These are phyloP conservation scores for Datura wrightii DNA, from an alignment of 257 asterid species.

Conservation along the genomic window DNA sequence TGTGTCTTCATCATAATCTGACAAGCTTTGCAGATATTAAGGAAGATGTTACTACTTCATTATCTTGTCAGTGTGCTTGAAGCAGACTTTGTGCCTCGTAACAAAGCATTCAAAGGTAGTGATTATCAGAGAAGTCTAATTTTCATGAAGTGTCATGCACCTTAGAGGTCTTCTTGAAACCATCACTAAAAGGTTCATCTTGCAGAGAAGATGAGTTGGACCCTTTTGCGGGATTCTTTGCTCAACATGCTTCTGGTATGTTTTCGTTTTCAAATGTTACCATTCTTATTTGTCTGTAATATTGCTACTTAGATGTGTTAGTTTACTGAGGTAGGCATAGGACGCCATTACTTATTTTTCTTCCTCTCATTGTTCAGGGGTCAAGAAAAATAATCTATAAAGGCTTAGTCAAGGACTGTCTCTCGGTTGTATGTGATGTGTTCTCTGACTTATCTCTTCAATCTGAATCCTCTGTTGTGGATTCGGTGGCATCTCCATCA, in stretches of 20 bases:
- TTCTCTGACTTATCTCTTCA: constrained; percentile 34
- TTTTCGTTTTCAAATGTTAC: constrained; percentile 13
- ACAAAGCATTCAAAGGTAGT: constrained; percentile 62
- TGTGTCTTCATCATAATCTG: constrained; percentile 18
- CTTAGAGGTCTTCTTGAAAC: constrained; percentile 6
- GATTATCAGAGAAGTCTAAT: background rate
- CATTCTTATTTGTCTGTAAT: background rate
- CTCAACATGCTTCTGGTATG: constrained; percentile 79
- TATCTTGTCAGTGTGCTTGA: constrained; percentile 80
- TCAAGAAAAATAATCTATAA: constrained; percentile 78
- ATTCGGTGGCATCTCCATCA: constrained; percentile 39
- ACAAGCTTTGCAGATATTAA: constrained; percentile 62
- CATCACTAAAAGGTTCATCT: constrained; percentile 4
- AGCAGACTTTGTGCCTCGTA: constrained; percentile 73
- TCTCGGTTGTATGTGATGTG: constrained; percentile 54
- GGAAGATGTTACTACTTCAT: constrained; percentile 77
- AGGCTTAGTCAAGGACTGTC: constrained; percentile 64
- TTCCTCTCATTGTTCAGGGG: constrained; percentile 62
- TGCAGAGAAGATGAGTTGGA: constrained; percentile 82
- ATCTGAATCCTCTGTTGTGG: constrained; percentile 44
- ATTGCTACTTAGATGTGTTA: constrained; percentile 1
- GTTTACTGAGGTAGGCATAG: constrained; percentile 1
- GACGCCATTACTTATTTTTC: constrained; percentile 19
- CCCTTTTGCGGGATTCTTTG: constrained; percentile 70
- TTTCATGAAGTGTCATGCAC: constrained; percentile 2